Evolutionary conservation across 1,139 yeast species (phyloP).

Genomic region (Pichia sp.): DNA sequence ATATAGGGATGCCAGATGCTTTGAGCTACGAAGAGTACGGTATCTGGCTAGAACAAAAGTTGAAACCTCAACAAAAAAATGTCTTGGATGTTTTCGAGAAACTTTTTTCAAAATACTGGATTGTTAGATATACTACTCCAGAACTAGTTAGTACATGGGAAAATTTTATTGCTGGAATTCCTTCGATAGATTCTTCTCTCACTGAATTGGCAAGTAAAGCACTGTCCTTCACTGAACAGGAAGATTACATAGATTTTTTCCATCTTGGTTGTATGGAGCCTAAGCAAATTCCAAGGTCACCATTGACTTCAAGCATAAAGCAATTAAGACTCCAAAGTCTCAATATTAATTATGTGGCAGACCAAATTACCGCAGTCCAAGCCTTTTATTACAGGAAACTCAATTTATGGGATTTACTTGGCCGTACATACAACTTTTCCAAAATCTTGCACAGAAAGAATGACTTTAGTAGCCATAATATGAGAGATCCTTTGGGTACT

Average conservation of each 20-base stretch:
- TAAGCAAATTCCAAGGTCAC: conserved; percentile 17
- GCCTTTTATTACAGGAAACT: conserved; percentile 65
- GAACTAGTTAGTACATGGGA: conserved; percentile 51
- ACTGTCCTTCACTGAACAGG: conserved; percentile 22
- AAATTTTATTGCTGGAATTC: conserved; percentile 44
- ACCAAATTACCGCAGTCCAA: conserved; percentile 81
- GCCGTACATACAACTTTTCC: conserved; percentile 74
- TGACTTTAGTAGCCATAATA: not conserved
- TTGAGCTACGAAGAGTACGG: conserved; percentile 78
- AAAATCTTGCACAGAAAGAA: conserved; percentile 20
- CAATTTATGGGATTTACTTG: conserved; percentile 69
- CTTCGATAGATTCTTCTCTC: conserved; percentile 15
- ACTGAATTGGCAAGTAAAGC: conserved; percentile 23
- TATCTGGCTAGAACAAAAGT: conserved; percentile 74
- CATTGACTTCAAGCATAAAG: conserved; percentile 32
- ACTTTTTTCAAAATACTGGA: conserved; percentile 76
- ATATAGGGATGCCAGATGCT: conserved; percentile 83
- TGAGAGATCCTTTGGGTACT: conserved; percentile 49
- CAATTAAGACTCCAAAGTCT: conserved; percentile 57
- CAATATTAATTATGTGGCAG: conserved; percentile 73
- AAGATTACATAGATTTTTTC: conserved; percentile 23
- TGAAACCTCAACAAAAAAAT: conserved; percentile 58
- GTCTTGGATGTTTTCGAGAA: conserved; percentile 69
- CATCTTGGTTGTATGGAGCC: conserved; percentile 21
- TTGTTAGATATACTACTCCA: conserved; percentile 25